A percentile compares a stretch with the other conserved stretches of the same genome.
Conservation (phyloP, 768 basidiomycete genomes). For the Dentipellis sp. region DNA sequence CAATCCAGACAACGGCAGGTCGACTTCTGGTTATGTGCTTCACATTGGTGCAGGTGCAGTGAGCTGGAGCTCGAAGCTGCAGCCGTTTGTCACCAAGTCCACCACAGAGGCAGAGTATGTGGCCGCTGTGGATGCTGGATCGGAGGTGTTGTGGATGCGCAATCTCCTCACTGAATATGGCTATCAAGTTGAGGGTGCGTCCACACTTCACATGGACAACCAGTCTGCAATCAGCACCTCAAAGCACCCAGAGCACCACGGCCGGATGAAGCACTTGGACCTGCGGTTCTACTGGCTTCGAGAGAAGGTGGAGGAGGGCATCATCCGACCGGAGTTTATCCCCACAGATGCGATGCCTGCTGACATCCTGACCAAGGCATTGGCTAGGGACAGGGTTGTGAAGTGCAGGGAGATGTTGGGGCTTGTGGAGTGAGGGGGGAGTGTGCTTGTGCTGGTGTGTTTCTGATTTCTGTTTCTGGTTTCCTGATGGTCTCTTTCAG, state of each 20-base stretch:
- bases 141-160: constrained; percentile 22
- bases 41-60: constrained; percentile 23
- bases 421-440: too few relatives aligned
- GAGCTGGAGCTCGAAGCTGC: constrained; percentile 25
- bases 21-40: constrained; percentile 17
- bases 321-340: constrained; percentile 3
- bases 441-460: too few relatives aligned
- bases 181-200: background rate
- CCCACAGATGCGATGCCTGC: background rate
- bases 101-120: constrained; percentile 31
- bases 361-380: background rate
- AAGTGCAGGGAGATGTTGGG: too few relatives aligned
- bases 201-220: constrained; percentile 20
- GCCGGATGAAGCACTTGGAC: constrained; percentile 28
- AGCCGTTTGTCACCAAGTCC: constrained; percentile 25
- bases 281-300: constrained; percentile 25
- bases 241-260: constrained; percentile 20
- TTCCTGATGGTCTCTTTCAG: too few relatives aligned
- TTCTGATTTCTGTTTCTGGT: too few relatives aligned
- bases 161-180: constrained; percentile 17
- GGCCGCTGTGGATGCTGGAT: constrained; percentile 15
- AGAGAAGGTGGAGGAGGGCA: constrained; percentile 15
- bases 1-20: constrained; percentile 6
- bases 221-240: constrained; percentile 21
- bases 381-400: too few relatives aligned